A percentile compares a stretch with the other conserved stretches of the same genome.
phyloP scores from a whole-genome alignment of 305 asterid genomes.

The Rubia tinctorum region DNA sequence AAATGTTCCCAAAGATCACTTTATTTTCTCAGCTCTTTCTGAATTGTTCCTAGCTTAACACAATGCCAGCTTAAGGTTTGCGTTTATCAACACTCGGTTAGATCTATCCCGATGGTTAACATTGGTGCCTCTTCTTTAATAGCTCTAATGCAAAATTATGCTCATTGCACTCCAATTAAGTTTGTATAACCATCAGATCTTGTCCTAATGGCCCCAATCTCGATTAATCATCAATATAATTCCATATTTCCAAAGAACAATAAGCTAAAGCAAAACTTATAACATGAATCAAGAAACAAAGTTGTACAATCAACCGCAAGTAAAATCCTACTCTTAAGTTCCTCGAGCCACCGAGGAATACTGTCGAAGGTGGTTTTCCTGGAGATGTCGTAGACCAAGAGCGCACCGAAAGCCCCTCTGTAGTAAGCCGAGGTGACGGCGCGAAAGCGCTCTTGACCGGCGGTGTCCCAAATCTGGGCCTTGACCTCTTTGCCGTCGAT shows the following conservation, averaged over 20 bases:
- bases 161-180: not conserved
- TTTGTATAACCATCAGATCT: not conserved
- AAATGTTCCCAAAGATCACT: not conserved
- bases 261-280: not conserved
- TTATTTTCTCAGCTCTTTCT: not conserved
- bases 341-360: slow-evolving; percentile 73
- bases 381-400: slow-evolving; percentile 67
- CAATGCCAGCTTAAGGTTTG: not conserved
- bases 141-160: not conserved
- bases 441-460: slow-evolving; percentile 80
- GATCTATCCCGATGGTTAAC: not conserved
- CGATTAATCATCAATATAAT: not conserved
- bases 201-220: not conserved
- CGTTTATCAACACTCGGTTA: not conserved
- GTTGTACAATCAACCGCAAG: not conserved
- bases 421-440: slow-evolving; percentile 88
- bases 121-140: not conserved
- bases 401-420: slow-evolving; percentile 82
- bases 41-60: no score
- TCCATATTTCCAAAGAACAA: not conserved
- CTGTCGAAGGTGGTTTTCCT: slow-evolving; percentile 67
- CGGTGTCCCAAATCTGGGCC: slow-evolving; percentile 94
- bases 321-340: slow-evolving; percentile 50
- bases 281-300: not conserved
- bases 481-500: slow-evolving; percentile 76